Conservation (phyloP, 225 moss, liverwort and hornwort species). For the Straminergon stramineum region DNA sequence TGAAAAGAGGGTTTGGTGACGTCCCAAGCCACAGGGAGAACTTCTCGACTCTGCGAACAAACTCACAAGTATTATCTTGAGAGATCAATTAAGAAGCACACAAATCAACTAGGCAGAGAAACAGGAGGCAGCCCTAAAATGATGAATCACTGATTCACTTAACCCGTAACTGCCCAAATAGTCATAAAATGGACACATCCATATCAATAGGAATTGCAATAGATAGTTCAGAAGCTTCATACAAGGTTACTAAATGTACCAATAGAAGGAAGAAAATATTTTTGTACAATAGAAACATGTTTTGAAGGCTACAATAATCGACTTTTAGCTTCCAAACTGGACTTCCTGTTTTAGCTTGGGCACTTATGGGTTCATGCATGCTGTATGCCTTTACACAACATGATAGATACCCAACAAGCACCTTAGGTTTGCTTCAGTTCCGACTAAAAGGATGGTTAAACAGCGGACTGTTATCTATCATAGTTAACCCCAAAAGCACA, state of each 20-base stretch:
- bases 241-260: background rate
- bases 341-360: background rate
- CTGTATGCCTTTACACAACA: background rate
- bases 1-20: constrained; percentile 48
- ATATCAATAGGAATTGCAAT: background rate
- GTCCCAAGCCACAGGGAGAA: constrained; percentile 78
- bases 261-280: background rate
- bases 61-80: background rate
- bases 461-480: background rate
- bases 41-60: constrained; percentile 23
- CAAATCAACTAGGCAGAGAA: background rate
- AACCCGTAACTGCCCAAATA: background rate
- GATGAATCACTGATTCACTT: background rate
- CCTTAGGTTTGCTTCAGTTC: background rate
- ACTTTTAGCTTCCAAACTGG: background rate
- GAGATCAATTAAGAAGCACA: background rate
- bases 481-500: background rate
- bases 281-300: background rate
- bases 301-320: background rate
- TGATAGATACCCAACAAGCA: background rate
- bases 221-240: background rate
- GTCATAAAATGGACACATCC: background rate
- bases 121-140: background rate
- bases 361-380: background rate
- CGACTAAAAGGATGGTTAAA: background rate